Evolutionary conservation across 2,329 filamentous ascomycete genomes (phyloP), one percentile per base, ranked within the genome.

Genomic region (Trichoderma asperellum): DNA sequence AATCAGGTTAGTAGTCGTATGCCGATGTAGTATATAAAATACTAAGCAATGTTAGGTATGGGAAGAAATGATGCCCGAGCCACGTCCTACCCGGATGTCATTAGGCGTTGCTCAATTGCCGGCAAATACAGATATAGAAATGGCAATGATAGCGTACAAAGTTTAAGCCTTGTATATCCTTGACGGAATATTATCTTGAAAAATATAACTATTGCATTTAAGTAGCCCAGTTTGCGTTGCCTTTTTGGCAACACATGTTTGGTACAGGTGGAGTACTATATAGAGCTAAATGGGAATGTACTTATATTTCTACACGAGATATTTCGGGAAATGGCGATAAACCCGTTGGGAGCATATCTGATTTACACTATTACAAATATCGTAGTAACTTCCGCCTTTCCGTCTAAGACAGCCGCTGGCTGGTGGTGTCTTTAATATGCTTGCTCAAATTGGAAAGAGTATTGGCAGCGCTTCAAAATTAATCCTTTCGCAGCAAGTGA

Each of bases 401-500:
- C 60, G 3, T 14, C 67, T 4, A 43, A 68, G 18, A 69, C 67
- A 69, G 16, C 35, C 49, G 14, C 21, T 69, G 4, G 60, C 67
- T 3, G 52, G 60, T 2, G 67, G 49, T 16, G 59, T 69, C 21
- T 69, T 64, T 14, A 21, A 65, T 12, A 58, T 49, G 47, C 21
- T 69, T 16, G 24, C 67, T 32, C 67, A 65, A 24, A 27, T 68
- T 14, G 67, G 59, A n/a, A 65, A 57, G 7, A 57, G 34, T n/a
- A 21, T 69, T 14, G 67, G 67, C 1, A 55, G 64, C 1, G 67
- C 67, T 7, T 43, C 49, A 16, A 56, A 52, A 1, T 49, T 59
- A 37, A 57, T 65, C 27, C 64, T 77, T 27, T 57, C 66, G 11
- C 34, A 43, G 8, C 35, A 56, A 10, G n/a, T 56, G 10, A 55